These are phyloP conservation scores for Globisporangium cystogenes DNA, from an alignment of 352 stramenopile genomes.

Conservation along the genomic window DNA sequence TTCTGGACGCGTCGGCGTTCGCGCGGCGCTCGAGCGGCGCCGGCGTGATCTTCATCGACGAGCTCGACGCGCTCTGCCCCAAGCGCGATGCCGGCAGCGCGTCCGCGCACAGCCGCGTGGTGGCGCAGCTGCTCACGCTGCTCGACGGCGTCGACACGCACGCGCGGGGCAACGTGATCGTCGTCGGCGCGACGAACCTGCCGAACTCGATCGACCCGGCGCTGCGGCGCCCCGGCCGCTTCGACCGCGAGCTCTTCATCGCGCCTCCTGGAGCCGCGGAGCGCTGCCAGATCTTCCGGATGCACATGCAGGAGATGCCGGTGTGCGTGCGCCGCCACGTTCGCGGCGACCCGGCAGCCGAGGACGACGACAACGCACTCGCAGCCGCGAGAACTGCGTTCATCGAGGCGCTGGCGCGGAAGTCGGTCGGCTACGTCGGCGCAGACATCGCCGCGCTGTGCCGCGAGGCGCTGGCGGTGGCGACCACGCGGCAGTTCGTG, in stretches of 20 bases:
- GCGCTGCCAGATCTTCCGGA: constrained; percentile 58
- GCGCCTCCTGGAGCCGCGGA: constrained; percentile 30
- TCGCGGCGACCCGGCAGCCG: background rate
- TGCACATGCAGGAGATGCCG: constrained; percentile 44
- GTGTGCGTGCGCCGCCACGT: constrained; percentile 16
- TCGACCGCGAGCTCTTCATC: constrained; percentile 78
- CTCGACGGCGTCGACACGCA: constrained; percentile 88
- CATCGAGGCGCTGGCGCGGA: constrained; percentile 29
- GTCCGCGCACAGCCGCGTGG: constrained; percentile 69
- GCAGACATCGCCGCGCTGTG: constrained; percentile 77
- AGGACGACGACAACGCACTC: constrained; percentile 8
- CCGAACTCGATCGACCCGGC: constrained; percentile 90
- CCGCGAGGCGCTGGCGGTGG: constrained; percentile 62
- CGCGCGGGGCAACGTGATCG: constrained; percentile 84
- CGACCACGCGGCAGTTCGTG: constrained; percentile 60
- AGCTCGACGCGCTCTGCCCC: constrained; percentile 94
- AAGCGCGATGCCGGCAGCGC: constrained; percentile 70
- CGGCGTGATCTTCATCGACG: constrained; percentile 94
- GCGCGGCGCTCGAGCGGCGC: constrained; percentile 21
- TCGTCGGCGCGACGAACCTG: constrained; percentile 93
- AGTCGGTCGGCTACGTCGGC: constrained; percentile 72
- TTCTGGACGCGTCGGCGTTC: constrained; percentile 33
- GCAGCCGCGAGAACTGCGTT: constrained; percentile 11
- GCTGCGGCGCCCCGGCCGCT: constrained; percentile 67
- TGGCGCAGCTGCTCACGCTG: constrained; percentile 94